Base-by-base conservation (phyloP, 768 basidiomycete genomes). In the Chalciporus piperatus region DNA sequence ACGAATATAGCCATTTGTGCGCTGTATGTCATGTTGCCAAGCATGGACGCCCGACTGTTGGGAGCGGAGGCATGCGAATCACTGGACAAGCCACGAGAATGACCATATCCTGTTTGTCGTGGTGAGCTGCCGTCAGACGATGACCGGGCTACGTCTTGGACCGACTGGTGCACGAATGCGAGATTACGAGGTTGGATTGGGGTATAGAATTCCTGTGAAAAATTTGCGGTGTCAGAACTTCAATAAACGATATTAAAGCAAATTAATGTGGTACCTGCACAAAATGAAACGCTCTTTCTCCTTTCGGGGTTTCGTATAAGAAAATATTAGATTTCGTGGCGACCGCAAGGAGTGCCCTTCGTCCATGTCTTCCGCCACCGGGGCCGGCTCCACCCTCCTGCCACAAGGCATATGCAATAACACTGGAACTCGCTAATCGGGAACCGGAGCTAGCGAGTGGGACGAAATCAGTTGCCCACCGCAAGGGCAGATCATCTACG, bases 401-500 rank as follows among this genome's bases (percentile, higher is more conserved):
- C 83, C 84, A 89, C 3, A 90, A 69, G 9, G 86, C 81, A 63
- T 86, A 93, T 4, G 78, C 82, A 20, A 81, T 59, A 13, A 89
- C 82, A 3, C 81, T 79, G 2, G 75, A 59, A 50, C 76, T 79
- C 23, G 75, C 70, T 40, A 92, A 69, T 41, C 88, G 76, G 22
- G 89, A 87, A 3, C 85, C 81, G 22, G 77, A 67, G 2, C 78
- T 69, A 5, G 88, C 88, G n/a, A 93, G 77, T 0, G 88, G 84
- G 2, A 89, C 87, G 62, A 80, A 92, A 65, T 93, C 91, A 0
- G 85, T 86, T n/a, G 89, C 88, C 91, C 91, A 93, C 28, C 87
- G 80, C 41, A 92, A 60, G 2, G 89, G 87, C 9, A 87, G 70
- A 43, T 81, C 79, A 12, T 91, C 89, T 1, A 90, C 74, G 6